Evolutionary conservation across 371 early-diverging fungal species (phyloP).

Genomic region (Mucor plumbeus): DNA sequence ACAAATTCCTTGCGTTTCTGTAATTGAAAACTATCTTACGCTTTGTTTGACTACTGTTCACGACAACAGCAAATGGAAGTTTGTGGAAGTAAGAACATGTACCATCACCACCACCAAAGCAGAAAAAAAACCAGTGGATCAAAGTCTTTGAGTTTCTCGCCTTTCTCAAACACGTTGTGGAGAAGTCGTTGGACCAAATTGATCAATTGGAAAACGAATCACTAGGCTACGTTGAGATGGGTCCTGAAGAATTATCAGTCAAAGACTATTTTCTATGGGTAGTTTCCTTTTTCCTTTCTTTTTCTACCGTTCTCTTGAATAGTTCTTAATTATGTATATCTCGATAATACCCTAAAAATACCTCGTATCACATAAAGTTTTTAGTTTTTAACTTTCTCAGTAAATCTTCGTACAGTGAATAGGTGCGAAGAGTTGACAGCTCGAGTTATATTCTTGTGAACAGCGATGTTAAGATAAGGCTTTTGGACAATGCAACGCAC

Average conservation of each 20-base stretch:
- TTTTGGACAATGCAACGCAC: too few relatives aligned
- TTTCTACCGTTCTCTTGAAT: too few relatives aligned
- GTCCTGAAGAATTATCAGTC: slow-evolving; percentile 6
- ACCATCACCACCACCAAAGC: slow-evolving; percentile 13
- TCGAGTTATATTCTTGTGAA: too few relatives aligned
- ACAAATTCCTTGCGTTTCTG: slow-evolving; percentile 11
- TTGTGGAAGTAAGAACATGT: slow-evolving; percentile 15
- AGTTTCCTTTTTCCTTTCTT: too few relatives aligned
- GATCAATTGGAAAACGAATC: slow-evolving; percentile 13
- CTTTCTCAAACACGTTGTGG: slow-evolving; percentile 10
- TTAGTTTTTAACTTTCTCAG: too few relatives aligned
- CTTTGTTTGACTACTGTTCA: slow-evolving; percentile 16
- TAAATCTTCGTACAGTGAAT: too few relatives aligned
- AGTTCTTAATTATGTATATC: too few relatives aligned
- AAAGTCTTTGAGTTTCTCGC: slow-evolving; percentile 15
- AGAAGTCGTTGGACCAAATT: neutral
- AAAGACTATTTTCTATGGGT: slow-evolving; percentile 24
- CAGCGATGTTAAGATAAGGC: too few relatives aligned
- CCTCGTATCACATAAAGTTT: too few relatives aligned
- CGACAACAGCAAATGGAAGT: slow-evolving; percentile 10
- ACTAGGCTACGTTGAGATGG: slow-evolving; percentile 9
- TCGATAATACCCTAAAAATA: too few relatives aligned
- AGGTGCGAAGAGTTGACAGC: too few relatives aligned
- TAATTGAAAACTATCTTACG: slow-evolving; percentile 10
- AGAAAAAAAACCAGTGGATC: slow-evolving; percentile 14